These are phyloP conservation scores for Saraca asoca DNA, from an alignment of 331 rosid species.

Conservation along the genomic window DNA sequence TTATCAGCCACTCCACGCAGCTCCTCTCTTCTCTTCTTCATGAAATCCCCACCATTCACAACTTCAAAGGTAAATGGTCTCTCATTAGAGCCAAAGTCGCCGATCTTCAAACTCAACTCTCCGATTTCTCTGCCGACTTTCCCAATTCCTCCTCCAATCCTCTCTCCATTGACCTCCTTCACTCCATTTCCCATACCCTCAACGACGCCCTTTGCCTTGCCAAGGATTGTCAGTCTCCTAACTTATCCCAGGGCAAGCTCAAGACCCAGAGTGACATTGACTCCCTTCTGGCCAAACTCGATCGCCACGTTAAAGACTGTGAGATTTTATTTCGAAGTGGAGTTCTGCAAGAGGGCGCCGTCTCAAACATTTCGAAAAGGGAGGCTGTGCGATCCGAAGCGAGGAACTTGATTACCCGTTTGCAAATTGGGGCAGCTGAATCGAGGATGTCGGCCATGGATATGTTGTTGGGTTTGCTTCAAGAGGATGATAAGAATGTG, in stretches of 20 bases:
- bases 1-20: slow-evolving; percentile 35
- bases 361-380: slow-evolving; percentile 43
- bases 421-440: slow-evolving; percentile 75
- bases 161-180: slow-evolving; percentile 67
- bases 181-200: slow-evolving; percentile 53
- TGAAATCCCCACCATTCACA: slow-evolving; percentile 51
- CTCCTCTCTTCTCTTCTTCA: slow-evolving; percentile 46
- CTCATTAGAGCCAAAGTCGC: slow-evolving; percentile 59
- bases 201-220: slow-evolving; percentile 57
- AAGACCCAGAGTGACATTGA: slow-evolving; percentile 85
- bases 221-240: slow-evolving; percentile 42
- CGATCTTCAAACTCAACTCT: slow-evolving; percentile 62
- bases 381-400: slow-evolving; percentile 69
- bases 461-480: slow-evolving; percentile 49
- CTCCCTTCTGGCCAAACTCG: slow-evolving; percentile 65
- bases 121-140: slow-evolving; percentile 60
- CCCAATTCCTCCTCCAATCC: slow-evolving; percentile 55
- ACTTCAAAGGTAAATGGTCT: slow-evolving; percentile 81
- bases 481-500: slow-evolving; percentile 83
- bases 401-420: slow-evolving; percentile 66
- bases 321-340: slow-evolving; percentile 76
- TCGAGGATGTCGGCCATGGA: slow-evolving; percentile 65
- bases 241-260: slow-evolving; percentile 68
- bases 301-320: slow-evolving; percentile 61
- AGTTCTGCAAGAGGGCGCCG: slow-evolving; percentile 51